Base-by-base conservation (phyloP, 1,284 basidiomycete species). In the Trichosporon sp. region DNA sequence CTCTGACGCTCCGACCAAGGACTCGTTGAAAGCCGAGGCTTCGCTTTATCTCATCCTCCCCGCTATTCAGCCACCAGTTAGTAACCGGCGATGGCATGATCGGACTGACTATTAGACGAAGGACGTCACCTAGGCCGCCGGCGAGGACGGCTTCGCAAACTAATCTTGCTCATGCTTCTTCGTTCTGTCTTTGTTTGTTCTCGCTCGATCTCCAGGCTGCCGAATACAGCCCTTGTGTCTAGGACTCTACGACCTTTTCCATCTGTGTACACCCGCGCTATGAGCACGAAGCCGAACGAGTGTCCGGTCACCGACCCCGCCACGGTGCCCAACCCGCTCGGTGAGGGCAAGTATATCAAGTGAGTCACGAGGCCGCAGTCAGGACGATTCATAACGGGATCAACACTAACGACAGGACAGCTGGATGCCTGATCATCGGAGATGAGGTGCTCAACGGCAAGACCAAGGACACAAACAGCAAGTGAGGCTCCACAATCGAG, bases 381-480 rank as follows among this genome's bases (percentile, higher is more conserved):
- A 14, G 13, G 10, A 32, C n/a, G 19, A 23, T 16, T 14, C 16
- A n/a, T 37, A 36, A 37, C 9, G n/a, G n/a, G 31, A 23, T 34
- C 56, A 32, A 4, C 21, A 16, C 49, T 54, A 16, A 54, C 16
- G 3, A 0, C 40, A 76, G 74, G 57, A 81, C 79, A 0, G 80
- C 80, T 1, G 79, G 77, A 13, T 81, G 79, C 66, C 52, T 80
- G 9, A 77, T 80, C 52, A 79, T 81, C 21, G 79, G 82, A 1
- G 81, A 82, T 65, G 81, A 83, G 67, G 81, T 82, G 7, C 64
- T 83, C 32, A 82, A 83, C 62, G 82, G 81, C 40, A 77, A 78
- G 77, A 80, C 92, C 1, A 86, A 87, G 64, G 94, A 97, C 79
- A 84, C 86, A 19, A 97, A 96, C 65, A 83, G 84, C 65, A 80